phyloP scores from a whole-genome alignment of 495 filamentous ascomycete species.

The Cudoniella acicularis region DNA sequence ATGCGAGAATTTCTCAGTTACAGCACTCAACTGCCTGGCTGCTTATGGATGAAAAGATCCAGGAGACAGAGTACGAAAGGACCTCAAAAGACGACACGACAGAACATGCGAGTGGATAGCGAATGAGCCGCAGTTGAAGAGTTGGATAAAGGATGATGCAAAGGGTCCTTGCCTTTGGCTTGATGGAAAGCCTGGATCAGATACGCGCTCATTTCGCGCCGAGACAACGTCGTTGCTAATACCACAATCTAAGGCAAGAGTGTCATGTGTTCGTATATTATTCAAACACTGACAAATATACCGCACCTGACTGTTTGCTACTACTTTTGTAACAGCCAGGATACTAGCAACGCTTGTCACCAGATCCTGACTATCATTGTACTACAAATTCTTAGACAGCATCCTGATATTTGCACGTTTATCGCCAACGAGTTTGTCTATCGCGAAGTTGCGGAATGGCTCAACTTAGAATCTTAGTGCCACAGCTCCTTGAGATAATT shows the following conservation, averaged over 20 bases:
- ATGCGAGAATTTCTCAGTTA: neutral
- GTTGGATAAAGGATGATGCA: neutral
- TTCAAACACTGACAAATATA: neutral
- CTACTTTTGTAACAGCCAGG: neutral
- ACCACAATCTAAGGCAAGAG: neutral
- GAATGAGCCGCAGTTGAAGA: neutral
- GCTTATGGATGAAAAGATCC: neutral
- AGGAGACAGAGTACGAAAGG: neutral
- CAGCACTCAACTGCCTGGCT: neutral
- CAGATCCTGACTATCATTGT: neutral
- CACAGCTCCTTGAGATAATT: neutral
- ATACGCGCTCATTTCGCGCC: neutral
- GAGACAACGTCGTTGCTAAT: neutral
- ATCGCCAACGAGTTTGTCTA: conserved; percentile 8
- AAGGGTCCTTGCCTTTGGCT: neutral
- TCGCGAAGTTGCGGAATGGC: neutral
- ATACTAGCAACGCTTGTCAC: neutral
- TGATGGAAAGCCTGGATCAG: neutral
- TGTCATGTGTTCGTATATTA: neutral
- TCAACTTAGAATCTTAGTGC: conserved; percentile 1
- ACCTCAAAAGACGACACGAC: neutral
- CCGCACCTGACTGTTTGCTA: neutral
- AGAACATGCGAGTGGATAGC: neutral
- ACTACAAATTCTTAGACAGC: neutral
- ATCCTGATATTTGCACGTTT: neutral